A percentile compares a stretch with the other conserved stretches of the same genome.
phyloP scores from a whole-genome alignment of 768 basidiomycete genomes.

The Boletus tylopilopsis region DNA sequence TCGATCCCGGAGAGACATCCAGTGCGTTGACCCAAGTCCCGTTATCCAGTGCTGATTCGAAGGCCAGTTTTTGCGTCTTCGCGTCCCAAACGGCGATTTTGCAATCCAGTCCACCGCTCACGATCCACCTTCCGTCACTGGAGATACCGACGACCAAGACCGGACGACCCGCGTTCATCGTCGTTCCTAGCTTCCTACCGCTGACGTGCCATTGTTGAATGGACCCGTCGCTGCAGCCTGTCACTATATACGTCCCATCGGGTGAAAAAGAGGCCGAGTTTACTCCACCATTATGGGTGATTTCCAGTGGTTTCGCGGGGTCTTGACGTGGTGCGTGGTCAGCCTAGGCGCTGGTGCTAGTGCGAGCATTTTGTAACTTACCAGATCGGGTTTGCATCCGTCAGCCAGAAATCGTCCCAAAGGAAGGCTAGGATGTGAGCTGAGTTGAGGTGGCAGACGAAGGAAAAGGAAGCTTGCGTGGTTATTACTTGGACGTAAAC shows the following conservation, averaged over 20 bases:
- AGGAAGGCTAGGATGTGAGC: neutral
- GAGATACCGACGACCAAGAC: constrained; percentile 11
- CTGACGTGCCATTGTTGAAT: constrained; percentile 11
- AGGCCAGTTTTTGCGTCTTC: neutral
- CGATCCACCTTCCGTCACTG: constrained; percentile 14
- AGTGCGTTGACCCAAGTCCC: constrained; percentile 6
- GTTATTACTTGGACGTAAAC: too few relatives aligned
- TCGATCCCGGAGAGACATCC: constrained; percentile 17
- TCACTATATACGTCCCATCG: constrained; percentile 8
- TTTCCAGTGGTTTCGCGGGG: constrained; percentile 6
- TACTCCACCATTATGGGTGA: neutral
- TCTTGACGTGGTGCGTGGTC: neutral
- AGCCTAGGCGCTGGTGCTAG: neutral
- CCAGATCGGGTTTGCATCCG: constrained; percentile 2
- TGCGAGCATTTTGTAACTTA: neutral
- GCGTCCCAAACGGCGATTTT: constrained; percentile 12
- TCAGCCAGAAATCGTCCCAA: neutral
- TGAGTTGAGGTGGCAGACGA: neutral
- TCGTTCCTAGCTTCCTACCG: constrained; percentile 8
- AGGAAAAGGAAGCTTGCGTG: neutral
- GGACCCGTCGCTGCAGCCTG: constrained; percentile 11
- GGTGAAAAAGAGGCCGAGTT: constrained; percentile 15
- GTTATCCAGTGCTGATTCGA: neutral
- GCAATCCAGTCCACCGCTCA: constrained; percentile 9
- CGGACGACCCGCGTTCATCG: constrained; percentile 6